Percentiles rank a stretch among this genome's conserved stretches.
These are phyloP conservation scores for Raphanus hybrid DNA, from an alignment of 441 rosid species.

Conservation along the genomic window DNA sequence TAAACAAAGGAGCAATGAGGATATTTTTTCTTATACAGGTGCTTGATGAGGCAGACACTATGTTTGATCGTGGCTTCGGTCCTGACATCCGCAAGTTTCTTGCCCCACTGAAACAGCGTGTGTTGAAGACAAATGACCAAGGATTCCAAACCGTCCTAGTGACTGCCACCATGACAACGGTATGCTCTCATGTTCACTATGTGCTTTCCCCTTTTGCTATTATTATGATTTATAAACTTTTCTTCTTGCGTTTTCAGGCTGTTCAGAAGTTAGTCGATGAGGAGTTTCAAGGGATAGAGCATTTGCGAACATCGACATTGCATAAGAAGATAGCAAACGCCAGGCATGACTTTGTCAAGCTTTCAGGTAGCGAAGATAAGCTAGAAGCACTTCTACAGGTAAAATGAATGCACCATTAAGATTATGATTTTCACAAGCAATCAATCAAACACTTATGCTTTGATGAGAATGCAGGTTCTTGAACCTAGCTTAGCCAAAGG, in stretches of 20 bases:
- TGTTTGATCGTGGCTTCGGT: slow-evolving; percentile 98
- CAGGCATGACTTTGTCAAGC: slow-evolving; percentile 89
- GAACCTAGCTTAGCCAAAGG: slow-evolving; percentile 96
- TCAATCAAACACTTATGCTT: slow-evolving; percentile 15
- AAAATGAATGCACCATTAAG: slow-evolving; percentile 17
- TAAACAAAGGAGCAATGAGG: not conserved
- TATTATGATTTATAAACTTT: not conserved
- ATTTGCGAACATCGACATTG: slow-evolving; percentile 85
- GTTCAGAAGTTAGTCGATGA: slow-evolving; percentile 89
- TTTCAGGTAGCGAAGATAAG: slow-evolving; percentile 93
- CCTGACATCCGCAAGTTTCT: slow-evolving; percentile 91
- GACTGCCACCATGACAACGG: slow-evolving; percentile 92
- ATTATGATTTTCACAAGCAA: not conserved
- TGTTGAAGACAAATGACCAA: slow-evolving; percentile 64
- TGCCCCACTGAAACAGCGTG: slow-evolving; percentile 78
- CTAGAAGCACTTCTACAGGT: slow-evolving; percentile 91
- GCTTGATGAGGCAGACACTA: slow-evolving; percentile 97
- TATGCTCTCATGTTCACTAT: slow-evolving; percentile 31
- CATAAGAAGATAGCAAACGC: slow-evolving; percentile 92
- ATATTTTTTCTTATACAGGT: slow-evolving; percentile 52
- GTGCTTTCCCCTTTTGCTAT: not conserved
- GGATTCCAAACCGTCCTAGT: slow-evolving; percentile 94
- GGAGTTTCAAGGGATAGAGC: slow-evolving; percentile 89
- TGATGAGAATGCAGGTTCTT: slow-evolving; percentile 69
- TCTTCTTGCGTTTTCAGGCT: slow-evolving; percentile 56